Percentiles rank a stretch among this genome's conserved stretches.
Conservation (phyloP, 1,284 basidiomycete genomes). For the Mycena sp. region DNA sequence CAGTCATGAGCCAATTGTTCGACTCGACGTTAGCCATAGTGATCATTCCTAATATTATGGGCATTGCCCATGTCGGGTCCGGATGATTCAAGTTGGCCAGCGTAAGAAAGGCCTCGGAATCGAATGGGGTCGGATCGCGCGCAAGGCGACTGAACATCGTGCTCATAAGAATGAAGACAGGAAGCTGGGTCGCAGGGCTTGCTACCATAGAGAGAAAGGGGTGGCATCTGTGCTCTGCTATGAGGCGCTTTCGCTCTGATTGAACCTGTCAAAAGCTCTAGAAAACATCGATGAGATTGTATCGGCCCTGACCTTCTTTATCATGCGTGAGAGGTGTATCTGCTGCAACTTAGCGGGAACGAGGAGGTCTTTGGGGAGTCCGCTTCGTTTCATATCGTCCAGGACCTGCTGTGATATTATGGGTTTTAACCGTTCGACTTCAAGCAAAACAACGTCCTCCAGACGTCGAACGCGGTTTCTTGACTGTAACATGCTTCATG, state of each 20-base stretch:
- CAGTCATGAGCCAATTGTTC: constrained; percentile 71
- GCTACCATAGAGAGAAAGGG: constrained; percentile 68
- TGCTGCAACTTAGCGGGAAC: constrained; percentile 60
- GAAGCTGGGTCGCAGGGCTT: constrained; percentile 75
- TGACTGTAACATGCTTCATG: constrained; percentile 51
- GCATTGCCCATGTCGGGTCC: constrained; percentile 76
- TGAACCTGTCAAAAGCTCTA: constrained; percentile 54
- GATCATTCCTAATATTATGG: constrained; percentile 76
- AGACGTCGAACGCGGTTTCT: constrained; percentile 70
- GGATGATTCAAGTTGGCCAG: constrained; percentile 75
- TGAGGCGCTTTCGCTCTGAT: constrained; percentile 65
- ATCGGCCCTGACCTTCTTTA: constrained; percentile 7
- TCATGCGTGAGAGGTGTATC: constrained; percentile 55
- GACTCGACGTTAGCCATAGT: constrained; percentile 85
- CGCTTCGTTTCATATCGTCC: constrained; percentile 65
- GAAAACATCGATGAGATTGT: constrained; percentile 8
- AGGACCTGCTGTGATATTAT: constrained; percentile 61
- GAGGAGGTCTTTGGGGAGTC: constrained; percentile 59
- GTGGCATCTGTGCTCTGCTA: constrained; percentile 64
- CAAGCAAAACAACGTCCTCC: constrained; percentile 76
- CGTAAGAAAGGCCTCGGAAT: constrained; percentile 79
- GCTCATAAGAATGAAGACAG: constrained; percentile 75
- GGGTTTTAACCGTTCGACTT: constrained; percentile 64
- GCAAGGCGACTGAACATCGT: constrained; percentile 67
- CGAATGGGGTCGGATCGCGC: constrained; percentile 68